These are phyloP conservation scores for Leccinum solheimii DNA, from an alignment of 1,284 basidiomycete species.

Conservation along the genomic window DNA sequence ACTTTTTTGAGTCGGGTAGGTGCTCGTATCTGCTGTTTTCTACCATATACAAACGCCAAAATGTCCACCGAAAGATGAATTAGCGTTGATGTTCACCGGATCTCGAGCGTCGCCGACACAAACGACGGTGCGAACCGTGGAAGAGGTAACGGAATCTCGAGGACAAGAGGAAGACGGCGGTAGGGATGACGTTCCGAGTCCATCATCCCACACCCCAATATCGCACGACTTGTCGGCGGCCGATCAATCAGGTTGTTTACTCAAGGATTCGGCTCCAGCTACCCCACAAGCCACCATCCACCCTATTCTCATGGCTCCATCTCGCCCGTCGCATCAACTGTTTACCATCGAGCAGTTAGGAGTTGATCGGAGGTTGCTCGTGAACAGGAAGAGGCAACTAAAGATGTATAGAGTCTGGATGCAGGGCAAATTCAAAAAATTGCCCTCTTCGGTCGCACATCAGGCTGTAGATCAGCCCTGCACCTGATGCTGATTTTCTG, in stretches of 20 bases:
- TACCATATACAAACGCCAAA: neutral
- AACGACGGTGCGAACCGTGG: conserved; percentile 34
- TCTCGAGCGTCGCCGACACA: conserved; percentile 42
- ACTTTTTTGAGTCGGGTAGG: conserved; percentile 87
- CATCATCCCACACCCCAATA: conserved; percentile 12
- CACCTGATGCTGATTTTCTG: neutral
- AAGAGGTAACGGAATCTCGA: conserved; percentile 39
- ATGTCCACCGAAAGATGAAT: conserved; percentile 59
- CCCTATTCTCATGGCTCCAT: conserved; percentile 42
- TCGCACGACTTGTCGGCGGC: neutral
- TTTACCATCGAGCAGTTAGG: conserved; percentile 79
- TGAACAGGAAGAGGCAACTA: conserved; percentile 88
- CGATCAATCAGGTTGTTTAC: neutral
- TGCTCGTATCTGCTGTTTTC: neutral
- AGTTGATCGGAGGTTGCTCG: conserved; percentile 84
- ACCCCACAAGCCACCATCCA: conserved; percentile 35
- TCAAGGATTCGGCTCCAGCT: neutral
- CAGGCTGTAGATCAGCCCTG: neutral
- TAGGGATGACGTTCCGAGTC: conserved; percentile 9
- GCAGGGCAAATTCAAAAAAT: conserved; percentile 73
- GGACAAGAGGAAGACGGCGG: conserved; percentile 36
- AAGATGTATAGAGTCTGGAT: conserved; percentile 98
- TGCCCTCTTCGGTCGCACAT: neutral
- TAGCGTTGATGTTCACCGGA: conserved; percentile 78
- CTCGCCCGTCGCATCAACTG: conserved; percentile 43